Conservation (phyloP, 2,329 filamentous ascomycete species). For the Hypoxylon sp. region DNA sequence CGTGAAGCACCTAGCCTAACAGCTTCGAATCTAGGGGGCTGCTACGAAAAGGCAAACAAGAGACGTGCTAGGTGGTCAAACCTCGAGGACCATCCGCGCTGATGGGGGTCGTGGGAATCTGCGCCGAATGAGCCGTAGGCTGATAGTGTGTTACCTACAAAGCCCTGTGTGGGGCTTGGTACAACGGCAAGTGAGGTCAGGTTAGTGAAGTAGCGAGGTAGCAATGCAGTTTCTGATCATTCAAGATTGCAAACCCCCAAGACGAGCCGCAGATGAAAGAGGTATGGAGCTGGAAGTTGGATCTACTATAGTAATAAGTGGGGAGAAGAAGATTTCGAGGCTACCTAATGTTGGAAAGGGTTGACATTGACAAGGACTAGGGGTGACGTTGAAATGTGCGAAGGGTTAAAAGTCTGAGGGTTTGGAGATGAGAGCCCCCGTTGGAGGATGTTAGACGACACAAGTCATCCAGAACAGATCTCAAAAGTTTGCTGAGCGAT, state of each 20-base stretch:
- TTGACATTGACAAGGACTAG: slow-evolving; percentile 27
- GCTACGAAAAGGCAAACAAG: slow-evolving; percentile 33
- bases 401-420: slow-evolving; percentile 31
- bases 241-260: slow-evolving; percentile 28
- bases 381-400: slow-evolving; percentile 33
- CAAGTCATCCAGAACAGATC: slow-evolving; percentile 32
- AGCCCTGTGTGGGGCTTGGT: slow-evolving; percentile 49
- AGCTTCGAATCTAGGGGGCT: slow-evolving; percentile 32
- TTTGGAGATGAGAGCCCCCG: slow-evolving; percentile 28
- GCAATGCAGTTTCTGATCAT: slow-evolving; percentile 37
- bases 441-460: slow-evolving; percentile 31
- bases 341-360: slow-evolving; percentile 19
- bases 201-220: slow-evolving; percentile 34
- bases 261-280: slow-evolving; percentile 41
- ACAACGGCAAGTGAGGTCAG: slow-evolving; percentile 47
- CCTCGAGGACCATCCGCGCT: slow-evolving; percentile 39
- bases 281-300: slow-evolving; percentile 34
- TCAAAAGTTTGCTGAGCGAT: slow-evolving; percentile 40
- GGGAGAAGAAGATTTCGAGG: slow-evolving; percentile 26
- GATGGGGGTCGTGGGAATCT: slow-evolving; percentile 54
- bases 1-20: slow-evolving; percentile 25
- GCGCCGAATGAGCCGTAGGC: slow-evolving; percentile 62
- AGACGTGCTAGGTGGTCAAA: slow-evolving; percentile 38
- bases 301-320: slow-evolving; percentile 14
- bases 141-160: slow-evolving; percentile 56